Base-by-base conservation (phyloP, 805 yeast species). In the Maudiozyma saulgeensis region DNA sequence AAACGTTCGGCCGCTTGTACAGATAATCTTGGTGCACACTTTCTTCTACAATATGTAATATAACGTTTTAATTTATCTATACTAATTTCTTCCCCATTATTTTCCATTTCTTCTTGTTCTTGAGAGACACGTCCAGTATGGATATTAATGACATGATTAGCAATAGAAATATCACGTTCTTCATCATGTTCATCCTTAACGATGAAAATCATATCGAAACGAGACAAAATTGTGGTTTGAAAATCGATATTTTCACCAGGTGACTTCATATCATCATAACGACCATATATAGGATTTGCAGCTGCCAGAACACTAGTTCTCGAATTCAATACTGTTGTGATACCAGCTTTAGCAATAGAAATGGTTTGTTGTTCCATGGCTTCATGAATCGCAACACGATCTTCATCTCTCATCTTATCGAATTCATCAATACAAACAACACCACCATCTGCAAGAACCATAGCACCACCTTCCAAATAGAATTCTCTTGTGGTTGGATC, bases 311-410 rank as follows among this genome's bases (percentile, higher is more conserved):
- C 99, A 35, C 96, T 83, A 0, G 99, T 93, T 69, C 99, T 79
- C 3, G 99, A 93, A 68, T 93, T 93, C 58, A 93, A 76, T 49
- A 93, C 90, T 0, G 99, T 93, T 2, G 98, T 93, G 58, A 93
- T 93, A 67, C 99, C 99, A 9, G 99, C 99, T 67, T 93, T 93
- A 32, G 99, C 99, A 66, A 93, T 90, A 13, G 98, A 91, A 51
- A 93, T 93, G 0, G 99, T 93, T 69, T 93, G 99, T 69, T 93
- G 99, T 72, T 93, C 99, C 99, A 93, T 93, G 12, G 99, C 99
- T 74, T 93, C 99, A 68, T 93, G 99, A 57, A 93, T 93, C 0
- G 99, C 98, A 38, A 93, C 98, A 64, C 99, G 78, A 68, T 93
- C 99, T 66, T 93, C 98, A 62, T 93, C 99, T 66, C 98, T 78